phyloP scores from a whole-genome alignment of 371 early-diverging fungal species.

The Nematocida sp. region DNA sequence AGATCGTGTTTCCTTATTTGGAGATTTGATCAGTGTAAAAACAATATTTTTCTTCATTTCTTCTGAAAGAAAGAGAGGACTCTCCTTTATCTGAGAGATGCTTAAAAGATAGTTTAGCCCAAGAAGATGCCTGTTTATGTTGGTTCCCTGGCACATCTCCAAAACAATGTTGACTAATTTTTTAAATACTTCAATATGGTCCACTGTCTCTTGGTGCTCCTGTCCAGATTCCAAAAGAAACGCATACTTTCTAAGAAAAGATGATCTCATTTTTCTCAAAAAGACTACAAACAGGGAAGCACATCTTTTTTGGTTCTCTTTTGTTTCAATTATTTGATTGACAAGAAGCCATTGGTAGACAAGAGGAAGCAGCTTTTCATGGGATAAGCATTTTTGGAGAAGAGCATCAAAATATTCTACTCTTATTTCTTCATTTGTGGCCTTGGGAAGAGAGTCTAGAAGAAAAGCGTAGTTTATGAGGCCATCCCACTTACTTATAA shows the following conservation, averaged over 20 bases:
- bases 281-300: constrained; percentile 1
- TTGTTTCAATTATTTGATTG: constrained; percentile 25
- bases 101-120: constrained; percentile 20
- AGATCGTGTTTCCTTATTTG: constrained; percentile 31
- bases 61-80: background rate
- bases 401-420: constrained; percentile 42
- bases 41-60: background rate
- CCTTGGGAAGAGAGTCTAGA: background rate
- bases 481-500: background rate
- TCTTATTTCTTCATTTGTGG: constrained; percentile 26
- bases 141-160: constrained; percentile 15
- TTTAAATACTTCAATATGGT: constrained; percentile 3
- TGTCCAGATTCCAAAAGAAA: background rate
- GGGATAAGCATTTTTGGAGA: background rate
- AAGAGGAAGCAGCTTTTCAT: background rate
- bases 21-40: background rate
- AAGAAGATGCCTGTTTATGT: constrained; percentile 16
- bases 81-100: background rate
- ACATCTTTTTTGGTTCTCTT: constrained; percentile 42
- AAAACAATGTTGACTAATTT: constrained; percentile 4
- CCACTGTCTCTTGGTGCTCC: background rate
- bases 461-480: background rate
- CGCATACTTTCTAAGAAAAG: background rate
- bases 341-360: constrained; percentile 6
- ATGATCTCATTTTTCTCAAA: background rate